Conservation (phyloP, 1,284 basidiomycete genomes). For the Heliocybe sulcata region DNA sequence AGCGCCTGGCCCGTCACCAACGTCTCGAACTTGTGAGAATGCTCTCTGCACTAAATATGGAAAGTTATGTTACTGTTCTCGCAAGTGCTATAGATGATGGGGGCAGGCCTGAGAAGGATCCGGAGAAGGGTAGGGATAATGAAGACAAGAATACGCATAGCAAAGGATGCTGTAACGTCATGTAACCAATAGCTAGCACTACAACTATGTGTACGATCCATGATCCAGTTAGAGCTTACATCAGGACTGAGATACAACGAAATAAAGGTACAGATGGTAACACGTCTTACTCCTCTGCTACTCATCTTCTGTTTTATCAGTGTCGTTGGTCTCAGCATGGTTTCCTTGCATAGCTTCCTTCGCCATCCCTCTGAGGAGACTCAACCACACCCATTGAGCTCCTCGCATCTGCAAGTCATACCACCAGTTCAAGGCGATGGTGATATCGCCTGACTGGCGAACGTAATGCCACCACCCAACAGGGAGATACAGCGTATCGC, state of each 20-base stretch:
- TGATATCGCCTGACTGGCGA: constrained; percentile 49
- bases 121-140: constrained; percentile 33
- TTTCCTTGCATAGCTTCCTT: constrained; percentile 29
- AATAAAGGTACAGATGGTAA: not conserved
- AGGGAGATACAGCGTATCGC: constrained; percentile 85
- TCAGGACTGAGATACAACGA: not conserved
- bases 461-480: constrained; percentile 92
- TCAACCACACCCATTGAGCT: constrained; percentile 59
- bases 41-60: not conserved
- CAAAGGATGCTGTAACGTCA: not conserved
- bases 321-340: constrained; percentile 15
- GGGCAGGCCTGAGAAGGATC: constrained; percentile 42
- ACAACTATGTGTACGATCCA: not conserved
- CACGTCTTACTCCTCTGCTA: not conserved
- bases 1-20: constrained; percentile 27
- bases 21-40: constrained; percentile 17
- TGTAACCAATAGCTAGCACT: not conserved
- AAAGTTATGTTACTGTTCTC: constrained; percentile 2
- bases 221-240: not conserved
- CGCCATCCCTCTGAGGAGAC: constrained; percentile 45
- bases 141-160: constrained; percentile 8
- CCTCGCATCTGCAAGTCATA: constrained; percentile 74
- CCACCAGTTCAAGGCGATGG: constrained; percentile 86
- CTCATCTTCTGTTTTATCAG: not conserved
- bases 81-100: constrained; percentile 18